phyloP scores from a whole-genome alignment of 2,329 filamentous ascomycete species.

The Penicillium concentricum region DNA sequence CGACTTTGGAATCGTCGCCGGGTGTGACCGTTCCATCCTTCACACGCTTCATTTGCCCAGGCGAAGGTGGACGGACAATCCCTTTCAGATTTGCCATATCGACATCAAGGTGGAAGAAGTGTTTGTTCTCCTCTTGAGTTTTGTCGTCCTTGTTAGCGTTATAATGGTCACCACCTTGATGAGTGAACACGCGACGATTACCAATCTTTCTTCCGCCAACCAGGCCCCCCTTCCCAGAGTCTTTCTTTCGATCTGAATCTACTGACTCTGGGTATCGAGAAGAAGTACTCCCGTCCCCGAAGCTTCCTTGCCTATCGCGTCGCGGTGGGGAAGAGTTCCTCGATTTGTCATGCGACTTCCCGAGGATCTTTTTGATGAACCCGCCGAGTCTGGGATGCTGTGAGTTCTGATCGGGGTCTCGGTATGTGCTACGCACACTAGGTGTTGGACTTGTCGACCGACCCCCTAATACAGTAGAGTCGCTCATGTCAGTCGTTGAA shows the following conservation, averaged over 20 bases:
- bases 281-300: slow-evolving; percentile 28
- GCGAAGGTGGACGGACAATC: slow-evolving; percentile 72
- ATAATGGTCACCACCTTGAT: slow-evolving; percentile 26
- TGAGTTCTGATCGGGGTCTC: slow-evolving; percentile 44
- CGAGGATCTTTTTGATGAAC: slow-evolving; percentile 8
- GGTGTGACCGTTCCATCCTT: slow-evolving; percentile 35
- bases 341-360: slow-evolving; percentile 27
- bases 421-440: slow-evolving; percentile 65
- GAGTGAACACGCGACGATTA: slow-evolving; percentile 32
- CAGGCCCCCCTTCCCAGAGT: slow-evolving; percentile 34
- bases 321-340: slow-evolving; percentile 36
- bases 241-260: slow-evolving; percentile 41
- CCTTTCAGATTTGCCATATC: slow-evolving; percentile 89
- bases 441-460: slow-evolving; percentile 81
- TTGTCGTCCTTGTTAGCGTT: slow-evolving; percentile 22
- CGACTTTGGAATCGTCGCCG: slow-evolving; percentile 21
- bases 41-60: slow-evolving; percentile 55
- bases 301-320: slow-evolving; percentile 36
- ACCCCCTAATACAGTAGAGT: slow-evolving; percentile 51
- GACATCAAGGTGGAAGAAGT: slow-evolving; percentile 77
- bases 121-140: slow-evolving; percentile 51
- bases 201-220: slow-evolving; percentile 36
- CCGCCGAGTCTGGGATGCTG: slow-evolving; percentile 16
- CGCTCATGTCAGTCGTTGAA: slow-evolving; percentile 51
- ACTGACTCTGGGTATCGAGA: slow-evolving; percentile 27